These are phyloP conservation scores for Backusella tarrabulga DNA, from an alignment of 192 early-diverging fungal genomes.

Conservation along the genomic window DNA sequence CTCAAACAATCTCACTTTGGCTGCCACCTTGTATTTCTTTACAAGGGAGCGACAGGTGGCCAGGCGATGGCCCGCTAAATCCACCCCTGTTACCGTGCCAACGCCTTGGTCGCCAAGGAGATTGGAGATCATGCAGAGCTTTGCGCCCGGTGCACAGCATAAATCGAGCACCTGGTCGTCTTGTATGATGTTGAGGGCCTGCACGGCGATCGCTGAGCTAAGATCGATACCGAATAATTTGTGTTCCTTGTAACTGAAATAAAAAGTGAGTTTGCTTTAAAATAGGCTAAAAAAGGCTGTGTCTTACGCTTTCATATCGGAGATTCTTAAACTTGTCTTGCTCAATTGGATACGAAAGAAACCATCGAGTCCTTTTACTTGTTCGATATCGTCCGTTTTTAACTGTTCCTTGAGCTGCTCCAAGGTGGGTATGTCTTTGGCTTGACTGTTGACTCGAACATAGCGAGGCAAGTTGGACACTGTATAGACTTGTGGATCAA, in stretches of 20 bases:
- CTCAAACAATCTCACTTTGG: constrained; percentile 65
- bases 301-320: constrained; percentile 50
- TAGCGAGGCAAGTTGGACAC: constrained; percentile 67
- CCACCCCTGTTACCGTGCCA: constrained; percentile 93
- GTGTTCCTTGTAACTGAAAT: constrained; percentile 28
- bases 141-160: constrained; percentile 69
- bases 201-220: constrained; percentile 81
- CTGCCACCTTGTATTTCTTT: constrained; percentile 64
- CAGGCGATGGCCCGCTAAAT: constrained; percentile 71
- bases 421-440: constrained; percentile 34
- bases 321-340: constrained; percentile 44
- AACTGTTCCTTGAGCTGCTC: constrained; percentile 47
- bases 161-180: constrained; percentile 85
- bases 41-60: constrained; percentile 73
- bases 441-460: constrained; percentile 62
- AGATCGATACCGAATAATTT: constrained; percentile 66
- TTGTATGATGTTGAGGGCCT: constrained; percentile 67
- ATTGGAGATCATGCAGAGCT: constrained; percentile 82
- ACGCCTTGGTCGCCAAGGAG: constrained; percentile 57
- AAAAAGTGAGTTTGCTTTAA: background rate
- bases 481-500: constrained; percentile 64
- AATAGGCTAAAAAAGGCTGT: no score
- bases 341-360: constrained; percentile 53
- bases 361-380: constrained; percentile 50
- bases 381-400: constrained; percentile 41